Evolutionary conservation across 257 asterid genomes (phyloP).

Genomic region (Solanum appendiculatum): DNA sequence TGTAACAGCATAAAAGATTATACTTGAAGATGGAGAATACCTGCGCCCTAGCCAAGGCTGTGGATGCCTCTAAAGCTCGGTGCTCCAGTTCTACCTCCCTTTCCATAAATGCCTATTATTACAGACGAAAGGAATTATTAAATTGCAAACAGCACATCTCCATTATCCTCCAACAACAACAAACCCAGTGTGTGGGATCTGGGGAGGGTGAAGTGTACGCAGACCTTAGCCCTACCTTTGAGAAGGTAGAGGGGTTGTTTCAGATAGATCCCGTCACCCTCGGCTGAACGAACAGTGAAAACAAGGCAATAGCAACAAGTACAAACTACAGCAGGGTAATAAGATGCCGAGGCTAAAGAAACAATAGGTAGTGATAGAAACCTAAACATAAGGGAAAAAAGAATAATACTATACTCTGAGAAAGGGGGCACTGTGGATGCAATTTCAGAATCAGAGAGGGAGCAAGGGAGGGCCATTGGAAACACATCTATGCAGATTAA

Average conservation of each 20-base stretch:
- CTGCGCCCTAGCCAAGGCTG: slow-evolving; percentile 92
- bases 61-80: slow-evolving; percentile 85
- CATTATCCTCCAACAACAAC: not conserved
- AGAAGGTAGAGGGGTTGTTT: not conserved
- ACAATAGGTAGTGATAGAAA: not conserved
- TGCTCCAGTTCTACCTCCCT: slow-evolving; percentile 98
- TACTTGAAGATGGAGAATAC: slow-evolving; percentile 28
- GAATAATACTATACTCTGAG: not conserved
- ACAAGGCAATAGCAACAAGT: not conserved
- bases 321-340: not conserved
- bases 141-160: not conserved
- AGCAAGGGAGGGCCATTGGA: not conserved
- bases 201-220: not conserved
- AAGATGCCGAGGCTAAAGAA: not conserved
- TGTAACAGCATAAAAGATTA: not conserved
- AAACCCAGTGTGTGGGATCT: not conserved
- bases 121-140: slow-evolving; percentile 1
- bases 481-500: not conserved
- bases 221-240: not conserved
- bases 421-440: not conserved
- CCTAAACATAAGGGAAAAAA: not conserved
- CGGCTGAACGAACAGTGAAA: not conserved
- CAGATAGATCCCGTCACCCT: not conserved
- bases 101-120: slow-evolving; percentile 81
- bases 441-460: not conserved